Evolutionary conservation across 306 rosid species (phyloP).

Genomic region (Sicyos edulis): DNA sequence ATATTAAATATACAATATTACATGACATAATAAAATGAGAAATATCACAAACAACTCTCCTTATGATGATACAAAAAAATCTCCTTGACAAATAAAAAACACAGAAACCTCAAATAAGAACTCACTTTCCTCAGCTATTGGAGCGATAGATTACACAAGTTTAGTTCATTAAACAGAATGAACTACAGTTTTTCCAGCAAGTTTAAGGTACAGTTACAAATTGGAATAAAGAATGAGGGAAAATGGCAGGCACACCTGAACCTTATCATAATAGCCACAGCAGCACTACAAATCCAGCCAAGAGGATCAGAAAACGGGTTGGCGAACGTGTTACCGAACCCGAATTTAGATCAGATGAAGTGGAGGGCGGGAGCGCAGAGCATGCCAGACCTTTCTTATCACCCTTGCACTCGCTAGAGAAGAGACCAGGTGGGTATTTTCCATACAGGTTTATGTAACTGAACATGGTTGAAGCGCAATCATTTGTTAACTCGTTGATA

Average conservation of each 20-base stretch:
- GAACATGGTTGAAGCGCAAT: constrained; percentile 88
- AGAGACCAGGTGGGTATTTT: constrained; percentile 89
- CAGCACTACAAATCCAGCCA: constrained; percentile 32
- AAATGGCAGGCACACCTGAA: neutral
- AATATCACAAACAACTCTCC: neutral
- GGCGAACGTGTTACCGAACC: constrained; percentile 29
- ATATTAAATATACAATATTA: neutral
- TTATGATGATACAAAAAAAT: neutral
- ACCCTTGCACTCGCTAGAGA: constrained; percentile 61
- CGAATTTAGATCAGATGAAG: constrained; percentile 26
- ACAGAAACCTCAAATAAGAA: constrained; percentile 1
- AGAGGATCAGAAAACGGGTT: constrained; percentile 32
- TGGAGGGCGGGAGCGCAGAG: constrained; percentile 57
- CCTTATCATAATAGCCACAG: constrained; percentile 29
- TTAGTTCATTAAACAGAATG: neutral
- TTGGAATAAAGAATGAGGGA: neutral
- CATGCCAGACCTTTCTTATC: constrained; percentile 69
- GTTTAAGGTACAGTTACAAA: neutral
- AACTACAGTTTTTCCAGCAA: neutral
- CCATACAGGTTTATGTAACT: constrained; percentile 31
- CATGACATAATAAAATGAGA: neutral
- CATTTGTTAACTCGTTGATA: constrained; percentile 66
- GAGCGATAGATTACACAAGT: neutral
- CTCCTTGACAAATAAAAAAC: too few species aligned
- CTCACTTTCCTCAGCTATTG: constrained; percentile 3